These are phyloP conservation scores for Chalciporus sp. DNA, from an alignment of 1,284 basidiomycete species.

Conservation along the genomic window DNA sequence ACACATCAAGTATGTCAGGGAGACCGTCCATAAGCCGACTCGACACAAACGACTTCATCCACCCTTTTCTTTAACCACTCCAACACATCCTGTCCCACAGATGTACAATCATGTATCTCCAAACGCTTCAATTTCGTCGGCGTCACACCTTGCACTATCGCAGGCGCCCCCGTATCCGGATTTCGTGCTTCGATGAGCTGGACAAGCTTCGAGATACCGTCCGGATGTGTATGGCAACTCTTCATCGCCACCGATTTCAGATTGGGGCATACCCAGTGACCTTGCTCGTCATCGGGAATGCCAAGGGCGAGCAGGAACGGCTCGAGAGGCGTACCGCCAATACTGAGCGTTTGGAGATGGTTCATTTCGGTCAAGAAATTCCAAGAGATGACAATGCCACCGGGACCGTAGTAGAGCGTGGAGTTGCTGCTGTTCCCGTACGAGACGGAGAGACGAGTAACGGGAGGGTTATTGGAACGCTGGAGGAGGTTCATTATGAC, in stretches of 20 bases:
- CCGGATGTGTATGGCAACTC: constrained; percentile 60
- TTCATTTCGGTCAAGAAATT: constrained; percentile 49
- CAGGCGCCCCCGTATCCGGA: constrained; percentile 43
- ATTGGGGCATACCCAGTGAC: constrained; percentile 64
- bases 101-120: constrained; percentile 65
- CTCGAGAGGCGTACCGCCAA: constrained; percentile 66
- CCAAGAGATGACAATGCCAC: constrained; percentile 50
- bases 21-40: constrained; percentile 42
- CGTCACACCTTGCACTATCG: constrained; percentile 39
- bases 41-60: constrained; percentile 59
- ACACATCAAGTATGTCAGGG: constrained; percentile 8
- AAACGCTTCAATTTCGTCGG: constrained; percentile 53
- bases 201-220: constrained; percentile 65
- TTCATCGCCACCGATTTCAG: constrained; percentile 58
- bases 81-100: constrained; percentile 64
- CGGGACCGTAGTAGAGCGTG: constrained; percentile 45
- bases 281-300: constrained; percentile 56
- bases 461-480: constrained; percentile 56
- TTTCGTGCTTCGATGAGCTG: constrained; percentile 69
- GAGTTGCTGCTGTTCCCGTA: constrained; percentile 49
- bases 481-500: constrained; percentile 57
- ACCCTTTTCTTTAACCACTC: constrained; percentile 62
- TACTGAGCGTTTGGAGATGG: constrained; percentile 54
- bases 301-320: constrained; percentile 57
- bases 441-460: constrained; percentile 59